Evolutionary conservation across 345 rosid genomes (phyloP).

Genomic region (Gossypium herbaceum): DNA sequence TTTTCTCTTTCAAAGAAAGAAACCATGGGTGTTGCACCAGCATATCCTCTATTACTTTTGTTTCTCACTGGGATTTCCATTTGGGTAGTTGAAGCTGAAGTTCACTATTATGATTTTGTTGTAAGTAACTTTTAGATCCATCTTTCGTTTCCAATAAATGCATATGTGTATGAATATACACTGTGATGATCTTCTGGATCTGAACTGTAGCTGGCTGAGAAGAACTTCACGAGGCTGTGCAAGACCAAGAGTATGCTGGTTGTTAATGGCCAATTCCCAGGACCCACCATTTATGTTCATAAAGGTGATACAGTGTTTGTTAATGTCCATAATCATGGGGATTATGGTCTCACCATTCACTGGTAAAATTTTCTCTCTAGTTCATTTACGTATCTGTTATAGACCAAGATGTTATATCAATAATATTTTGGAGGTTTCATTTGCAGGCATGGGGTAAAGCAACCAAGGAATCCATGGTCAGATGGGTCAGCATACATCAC

Average conservation of each 20-base stretch:
- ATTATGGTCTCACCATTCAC: constrained; percentile 32
- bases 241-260: constrained; percentile 20
- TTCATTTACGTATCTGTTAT: not conserved
- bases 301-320: constrained; percentile 32
- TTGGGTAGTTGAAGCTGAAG: constrained; percentile 1
- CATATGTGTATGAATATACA: not conserved
- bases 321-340: constrained; percentile 29
- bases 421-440: not conserved
- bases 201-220: constrained; percentile 25
- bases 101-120: constrained; percentile 18
- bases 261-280: constrained; percentile 30
- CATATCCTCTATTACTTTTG: too few relatives aligned
- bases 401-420: not conserved
- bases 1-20: too few relatives aligned
- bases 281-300: constrained; percentile 26
- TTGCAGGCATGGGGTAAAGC: constrained; percentile 51
- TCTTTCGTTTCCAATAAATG: not conserved
- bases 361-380: constrained; percentile 12
- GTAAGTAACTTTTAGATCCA: not conserved
- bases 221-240: constrained; percentile 25
- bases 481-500: constrained; percentile 52
- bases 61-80: not conserved
- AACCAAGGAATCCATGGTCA: constrained; percentile 53
- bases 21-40: too few relatives aligned
- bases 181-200: not conserved